Percentiles rank a stretch among this genome's conserved stretches.
These are phyloP conservation scores for Wickerhamiella azyma DNA, from an alignment of 805 yeast genomes.

Conservation along the genomic window DNA sequence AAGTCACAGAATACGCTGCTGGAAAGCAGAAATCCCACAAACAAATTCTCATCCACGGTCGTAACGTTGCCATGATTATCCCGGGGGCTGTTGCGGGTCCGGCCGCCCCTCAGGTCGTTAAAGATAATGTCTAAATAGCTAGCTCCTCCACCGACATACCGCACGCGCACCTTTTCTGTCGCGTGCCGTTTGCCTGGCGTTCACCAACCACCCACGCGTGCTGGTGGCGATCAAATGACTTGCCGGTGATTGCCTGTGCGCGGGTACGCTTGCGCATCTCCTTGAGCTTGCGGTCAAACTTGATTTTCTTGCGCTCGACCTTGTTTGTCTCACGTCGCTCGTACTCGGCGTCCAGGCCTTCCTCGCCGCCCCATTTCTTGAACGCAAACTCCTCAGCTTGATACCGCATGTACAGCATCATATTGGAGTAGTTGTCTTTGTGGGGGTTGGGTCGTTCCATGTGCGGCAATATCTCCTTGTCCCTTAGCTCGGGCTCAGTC, in stretches of 20 bases:
- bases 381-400: conserved; percentile 91
- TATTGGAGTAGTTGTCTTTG: conserved; percentile 70
- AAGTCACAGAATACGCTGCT: conserved; percentile 47
- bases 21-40: conserved; percentile 20
- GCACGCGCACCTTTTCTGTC: conserved; percentile 15
- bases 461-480: conserved; percentile 50
- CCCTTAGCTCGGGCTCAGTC: conserved; percentile 86
- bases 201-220: conserved; percentile 52
- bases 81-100: conserved; percentile 20
- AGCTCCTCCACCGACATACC: conserved; percentile 17
- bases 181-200: conserved; percentile 14
- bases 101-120: conserved; percentile 13
- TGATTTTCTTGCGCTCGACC: conserved; percentile 59
- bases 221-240: conserved; percentile 46
- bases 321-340: conserved; percentile 63
- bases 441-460: conserved; percentile 91
- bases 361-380: conserved; percentile 89
- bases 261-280: conserved; percentile 87
- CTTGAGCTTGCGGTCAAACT: conserved; percentile 59
- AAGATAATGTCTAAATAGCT: neutral
- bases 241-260: conserved; percentile 68
- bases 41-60: conserved; percentile 30
- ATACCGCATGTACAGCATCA: conserved; percentile 81
- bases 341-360: conserved; percentile 86
- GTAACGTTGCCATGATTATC: conserved; percentile 28